A percentile compares a stretch with the other conserved stretches of the same genome.
Conservation (phyloP, 768 basidiomycete species). For the Kwoniella mangroviensis region DNA sequence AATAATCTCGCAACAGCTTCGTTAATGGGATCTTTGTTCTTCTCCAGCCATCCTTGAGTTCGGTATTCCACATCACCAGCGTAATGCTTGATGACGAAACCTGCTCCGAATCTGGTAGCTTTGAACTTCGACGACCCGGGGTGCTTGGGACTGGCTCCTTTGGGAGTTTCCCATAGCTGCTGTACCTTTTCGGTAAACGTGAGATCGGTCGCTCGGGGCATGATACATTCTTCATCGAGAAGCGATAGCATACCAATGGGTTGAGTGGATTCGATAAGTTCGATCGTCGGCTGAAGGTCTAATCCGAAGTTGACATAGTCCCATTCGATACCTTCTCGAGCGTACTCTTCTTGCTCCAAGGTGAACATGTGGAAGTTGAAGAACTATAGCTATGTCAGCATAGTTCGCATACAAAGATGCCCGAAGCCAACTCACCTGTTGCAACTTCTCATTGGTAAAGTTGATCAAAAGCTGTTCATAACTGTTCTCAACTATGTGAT, state of each 20-base stretch:
- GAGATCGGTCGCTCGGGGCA: constrained; percentile 95
- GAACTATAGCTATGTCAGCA: constrained; percentile 39
- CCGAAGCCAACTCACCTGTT: constrained; percentile 70
- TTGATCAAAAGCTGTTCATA: constrained; percentile 99
- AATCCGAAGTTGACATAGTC: constrained; percentile 97
- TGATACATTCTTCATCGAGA: constrained; percentile 97
- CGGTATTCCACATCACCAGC: constrained; percentile 96
- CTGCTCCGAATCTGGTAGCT: constrained; percentile 84
- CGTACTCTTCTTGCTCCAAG: constrained; percentile 97
- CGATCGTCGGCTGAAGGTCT: constrained; percentile 96
- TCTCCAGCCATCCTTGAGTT: constrained; percentile 96
- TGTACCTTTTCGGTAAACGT: constrained; percentile 94
- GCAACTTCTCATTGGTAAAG: constrained; percentile 97
- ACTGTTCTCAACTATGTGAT: constrained; percentile 66
- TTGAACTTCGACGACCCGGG: constrained; percentile 82
- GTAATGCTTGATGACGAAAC: constrained; percentile 94
- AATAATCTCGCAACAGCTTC: constrained; percentile 91
- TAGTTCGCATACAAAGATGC: not conserved
- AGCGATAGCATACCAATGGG: constrained; percentile 87
- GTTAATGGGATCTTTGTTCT: constrained; percentile 98
- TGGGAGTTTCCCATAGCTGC: constrained; percentile 68
- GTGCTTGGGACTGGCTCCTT: constrained; percentile 63
- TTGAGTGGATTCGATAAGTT: constrained; percentile 85
- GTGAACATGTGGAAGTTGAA: constrained; percentile 99
- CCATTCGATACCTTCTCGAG: constrained; percentile 95